Conservation (phyloP, 495 filamentous ascomycete genomes). For the Tetracladium marchalianum region DNA sequence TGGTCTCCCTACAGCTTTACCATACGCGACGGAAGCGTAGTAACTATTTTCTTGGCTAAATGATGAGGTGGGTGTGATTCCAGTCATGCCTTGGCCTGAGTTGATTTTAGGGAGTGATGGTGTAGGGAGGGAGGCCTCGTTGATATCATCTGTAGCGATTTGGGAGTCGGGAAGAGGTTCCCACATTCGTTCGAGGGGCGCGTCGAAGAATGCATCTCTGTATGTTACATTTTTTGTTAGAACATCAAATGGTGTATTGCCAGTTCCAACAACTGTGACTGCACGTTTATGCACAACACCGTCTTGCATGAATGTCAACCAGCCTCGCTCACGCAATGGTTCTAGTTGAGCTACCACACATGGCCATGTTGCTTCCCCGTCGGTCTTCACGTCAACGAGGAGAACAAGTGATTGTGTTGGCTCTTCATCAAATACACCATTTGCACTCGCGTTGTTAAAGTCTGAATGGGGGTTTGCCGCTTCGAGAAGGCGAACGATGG, state of each 20-base stretch:
- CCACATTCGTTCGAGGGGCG: slow-evolving; percentile 36
- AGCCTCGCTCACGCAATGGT: slow-evolving; percentile 52
- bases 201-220: slow-evolving; percentile 60
- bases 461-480: slow-evolving; percentile 38
- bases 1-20: slow-evolving; percentile 32
- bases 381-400: slow-evolving; percentile 63
- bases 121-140: background rate
- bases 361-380: slow-evolving; percentile 37
- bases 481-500: slow-evolving; percentile 47
- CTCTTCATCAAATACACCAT: slow-evolving; percentile 53
- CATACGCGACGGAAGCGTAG: slow-evolving; percentile 43
- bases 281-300: slow-evolving; percentile 40
- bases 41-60: slow-evolving; percentile 41
- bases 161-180: slow-evolving; percentile 9
- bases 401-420: slow-evolving; percentile 54
- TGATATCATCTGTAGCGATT: slow-evolving; percentile 12
- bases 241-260: slow-evolving; percentile 60
- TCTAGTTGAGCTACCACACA: slow-evolving; percentile 49
- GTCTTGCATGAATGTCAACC: slow-evolving; percentile 48
- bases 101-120: background rate
- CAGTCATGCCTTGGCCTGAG: slow-evolving; percentile 14
- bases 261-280: slow-evolving; percentile 72
- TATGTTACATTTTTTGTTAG: slow-evolving; percentile 37
- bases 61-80: slow-evolving; percentile 11
- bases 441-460: slow-evolving; percentile 30